Conservation (phyloP, 1,284 basidiomycete species). For the Vanrija pseudolonga region DNA sequence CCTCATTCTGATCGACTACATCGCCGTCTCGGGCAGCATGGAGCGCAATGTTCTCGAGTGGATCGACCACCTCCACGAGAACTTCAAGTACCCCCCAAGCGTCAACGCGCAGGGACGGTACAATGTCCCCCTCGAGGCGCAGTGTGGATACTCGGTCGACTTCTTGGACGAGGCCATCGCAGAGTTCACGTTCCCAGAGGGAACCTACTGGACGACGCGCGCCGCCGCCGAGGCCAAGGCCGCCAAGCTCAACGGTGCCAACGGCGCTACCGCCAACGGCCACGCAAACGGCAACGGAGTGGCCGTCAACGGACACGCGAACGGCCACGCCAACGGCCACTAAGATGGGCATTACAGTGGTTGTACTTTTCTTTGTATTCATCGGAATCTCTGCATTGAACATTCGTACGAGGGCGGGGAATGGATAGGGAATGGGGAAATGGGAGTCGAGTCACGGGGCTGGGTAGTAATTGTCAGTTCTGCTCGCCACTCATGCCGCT, state of each 20-base stretch:
- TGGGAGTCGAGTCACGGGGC: no score
- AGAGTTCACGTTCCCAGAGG: constrained; percentile 49
- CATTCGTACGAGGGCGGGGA: no score
- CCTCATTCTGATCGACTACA: constrained; percentile 76
- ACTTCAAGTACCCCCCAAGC: constrained; percentile 82
- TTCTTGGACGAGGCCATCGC: constrained; percentile 51
- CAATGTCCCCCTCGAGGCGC: constrained; percentile 55
- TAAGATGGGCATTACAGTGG: no score
- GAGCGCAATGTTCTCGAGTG: constrained; percentile 74
- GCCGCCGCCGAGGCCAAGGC: constrained; percentile 37
- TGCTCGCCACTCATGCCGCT: no score
- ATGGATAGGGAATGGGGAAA: no score
- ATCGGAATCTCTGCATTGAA: no score
- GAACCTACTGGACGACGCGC: constrained; percentile 50
- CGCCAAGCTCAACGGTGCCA: constrained; percentile 9
- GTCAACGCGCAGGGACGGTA: constrained; percentile 83
- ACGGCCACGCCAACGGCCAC: not conserved
- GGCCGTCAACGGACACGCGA: no score
- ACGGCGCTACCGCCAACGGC: not conserved
- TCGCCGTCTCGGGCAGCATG: constrained; percentile 83
- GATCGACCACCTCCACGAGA: constrained; percentile 77
- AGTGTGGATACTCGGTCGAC: constrained; percentile 51
- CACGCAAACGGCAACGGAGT: not conserved
- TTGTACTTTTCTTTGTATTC: no score
- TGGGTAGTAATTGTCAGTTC: no score